Evolutionary conservation across 2,329 filamentous ascomycete species (phyloP).

Genomic region (Blumeriella jaapii): DNA sequence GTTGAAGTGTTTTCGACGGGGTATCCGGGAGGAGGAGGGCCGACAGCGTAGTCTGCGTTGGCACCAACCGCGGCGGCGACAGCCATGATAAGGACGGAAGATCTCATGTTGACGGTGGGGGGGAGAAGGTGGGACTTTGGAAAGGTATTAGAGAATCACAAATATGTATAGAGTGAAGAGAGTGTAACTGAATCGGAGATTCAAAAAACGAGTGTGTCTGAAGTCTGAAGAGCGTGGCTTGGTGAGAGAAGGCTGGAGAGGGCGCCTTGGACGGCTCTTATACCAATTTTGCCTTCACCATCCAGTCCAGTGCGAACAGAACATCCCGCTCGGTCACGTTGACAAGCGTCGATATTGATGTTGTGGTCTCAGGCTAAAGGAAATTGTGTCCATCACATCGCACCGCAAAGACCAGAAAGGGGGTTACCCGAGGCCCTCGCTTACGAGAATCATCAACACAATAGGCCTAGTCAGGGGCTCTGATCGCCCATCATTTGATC

Average conservation of each 20-base stretch:
- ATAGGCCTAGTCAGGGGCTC: conserved; percentile 3
- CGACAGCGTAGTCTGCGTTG: conserved; percentile 2
- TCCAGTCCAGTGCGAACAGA: too few relatives aligned
- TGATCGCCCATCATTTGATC: conserved; percentile 3
- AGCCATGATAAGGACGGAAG: conserved; percentile 11
- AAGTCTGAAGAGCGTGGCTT: conserved; percentile 12
- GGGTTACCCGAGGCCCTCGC: conserved; percentile 4
- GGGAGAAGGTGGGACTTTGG: conserved; percentile 5
- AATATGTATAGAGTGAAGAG: conserved; percentile 8
- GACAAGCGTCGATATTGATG: too few relatives aligned
- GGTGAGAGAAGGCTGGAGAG: not conserved
- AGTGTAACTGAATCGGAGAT: conserved; percentile 14
- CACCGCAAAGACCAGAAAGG: conserved; percentile 4
- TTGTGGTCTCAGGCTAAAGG: conserved; percentile 6
- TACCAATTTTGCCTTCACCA: too few relatives aligned
- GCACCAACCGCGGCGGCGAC: conserved; percentile 8
- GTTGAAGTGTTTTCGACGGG: not conserved
- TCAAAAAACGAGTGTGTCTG: conserved; percentile 14
- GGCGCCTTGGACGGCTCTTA: conserved; percentile 5
- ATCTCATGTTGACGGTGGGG: conserved; percentile 12
- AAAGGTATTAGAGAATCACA: conserved; percentile 4
- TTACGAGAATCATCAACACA: conserved; percentile 2
- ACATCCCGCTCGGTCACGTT: too few relatives aligned
- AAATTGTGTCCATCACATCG: conserved; percentile 10
- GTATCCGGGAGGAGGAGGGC: not conserved